Conservation (phyloP, 1,139 yeast genomes). For the Sugiyamaella sp. region DNA sequence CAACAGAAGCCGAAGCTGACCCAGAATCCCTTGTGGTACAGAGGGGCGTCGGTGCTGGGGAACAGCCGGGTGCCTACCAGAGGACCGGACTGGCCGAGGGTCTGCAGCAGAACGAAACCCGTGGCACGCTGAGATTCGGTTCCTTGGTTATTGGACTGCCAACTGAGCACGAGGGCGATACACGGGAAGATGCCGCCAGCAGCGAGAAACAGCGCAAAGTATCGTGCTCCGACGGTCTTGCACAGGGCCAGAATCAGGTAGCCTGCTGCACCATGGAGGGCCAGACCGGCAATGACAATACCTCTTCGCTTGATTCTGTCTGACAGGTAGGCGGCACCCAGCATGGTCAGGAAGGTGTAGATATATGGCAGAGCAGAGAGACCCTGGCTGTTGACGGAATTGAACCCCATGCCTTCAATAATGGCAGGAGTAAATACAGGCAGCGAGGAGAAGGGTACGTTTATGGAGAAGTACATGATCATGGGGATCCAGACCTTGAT, state of each 20-base stretch:
- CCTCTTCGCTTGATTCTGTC: conserved; percentile 37
- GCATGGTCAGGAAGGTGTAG: conserved; percentile 31
- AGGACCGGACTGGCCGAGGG: conserved; percentile 43
- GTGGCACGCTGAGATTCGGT: conserved; percentile 39
- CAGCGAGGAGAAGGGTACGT: conserved; percentile 38
- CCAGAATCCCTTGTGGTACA: conserved; percentile 38
- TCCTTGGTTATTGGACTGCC: conserved; percentile 42
- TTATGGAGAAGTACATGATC: conserved; percentile 38
- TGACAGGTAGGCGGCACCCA: conserved; percentile 31
- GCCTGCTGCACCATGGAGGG: conserved; percentile 38
- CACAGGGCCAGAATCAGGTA: conserved; percentile 37
- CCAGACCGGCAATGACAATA: conserved; percentile 32
- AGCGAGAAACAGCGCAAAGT: conserved; percentile 41
- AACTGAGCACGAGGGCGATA: conserved; percentile 37
- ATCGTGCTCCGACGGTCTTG: conserved; percentile 34
- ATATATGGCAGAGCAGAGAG: conserved; percentile 38
- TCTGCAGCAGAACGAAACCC: conserved; percentile 38
- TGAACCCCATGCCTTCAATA: conserved; percentile 37
- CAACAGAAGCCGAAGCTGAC: conserved; percentile 34
- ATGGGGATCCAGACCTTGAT: conserved; percentile 32
- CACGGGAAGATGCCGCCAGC: conserved; percentile 41
- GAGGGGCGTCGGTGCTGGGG: conserved; percentile 39
- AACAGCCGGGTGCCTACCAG: conserved; percentile 40
- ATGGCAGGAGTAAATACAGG: conserved; percentile 38
- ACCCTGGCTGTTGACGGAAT: conserved; percentile 36